Base-by-base conservation (phyloP, 257 asterid species). In the Knoxia roxburghii region DNA sequence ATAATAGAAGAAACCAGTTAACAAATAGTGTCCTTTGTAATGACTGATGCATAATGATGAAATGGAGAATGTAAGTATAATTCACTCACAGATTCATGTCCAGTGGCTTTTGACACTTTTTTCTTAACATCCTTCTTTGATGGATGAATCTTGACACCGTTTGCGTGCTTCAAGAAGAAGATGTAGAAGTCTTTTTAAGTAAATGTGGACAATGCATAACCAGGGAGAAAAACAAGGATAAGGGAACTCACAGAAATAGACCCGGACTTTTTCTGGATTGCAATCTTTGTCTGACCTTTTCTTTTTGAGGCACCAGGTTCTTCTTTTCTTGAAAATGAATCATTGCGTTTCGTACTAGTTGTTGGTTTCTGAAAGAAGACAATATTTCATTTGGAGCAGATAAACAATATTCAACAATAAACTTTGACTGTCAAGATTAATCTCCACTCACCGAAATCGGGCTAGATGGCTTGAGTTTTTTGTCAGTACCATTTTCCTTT, bases 381-480 rank as follows among this genome's bases (percentile, higher is more conserved):
- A 51, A 52, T 17, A 45, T 18, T 35, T 41, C 46, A 51, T 21
- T 43, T 45, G 50, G 43, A 41, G 57, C 23, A 64, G n/a, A 46
- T 32, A 32, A 64, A 66, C 51, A 43, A 37, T 26, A 43, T 45
- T 21, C 29, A 21, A 13, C 18, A 20, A 12, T 15, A 55, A 29
- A 41, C 59, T 54, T 55, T 20, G 1, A 57, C 18, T 12, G 57
- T 27, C 26, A 27, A 61, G 13, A 27, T 15, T 48, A 15, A 29
- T 46, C 23, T 46, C 23, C 26, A 67, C 69, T 73, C 68, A 73
- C 73, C 13, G 70, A 61, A 54, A 35, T 68, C 11, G 63, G 68
- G 57, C 64, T 50, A 14, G 26, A 1, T 40, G 49, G 56, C 17
- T 15, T 26, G 49, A 59, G 41, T 24, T 50, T 51, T 24, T 58